Evolutionary conservation across 1,139 yeast species (phyloP).

Genomic region (Hemisphaericaspora xylanilytica): DNA sequence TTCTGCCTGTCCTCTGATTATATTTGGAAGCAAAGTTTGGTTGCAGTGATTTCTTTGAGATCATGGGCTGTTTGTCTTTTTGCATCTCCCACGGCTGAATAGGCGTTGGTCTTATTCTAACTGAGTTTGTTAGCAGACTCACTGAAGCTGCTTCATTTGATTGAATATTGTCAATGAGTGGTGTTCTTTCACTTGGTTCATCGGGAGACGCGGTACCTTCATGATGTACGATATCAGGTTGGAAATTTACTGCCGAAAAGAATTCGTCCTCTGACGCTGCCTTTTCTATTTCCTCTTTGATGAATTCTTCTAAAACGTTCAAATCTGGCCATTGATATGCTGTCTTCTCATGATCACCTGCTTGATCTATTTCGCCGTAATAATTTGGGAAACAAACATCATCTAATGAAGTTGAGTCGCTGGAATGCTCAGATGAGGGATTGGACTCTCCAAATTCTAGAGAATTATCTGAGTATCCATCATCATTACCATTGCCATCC

Average conservation of each 20-base stretch:
- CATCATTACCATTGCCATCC: constrained; percentile 18
- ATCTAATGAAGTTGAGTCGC: constrained; percentile 71
- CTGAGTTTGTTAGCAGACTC: constrained; percentile 39
- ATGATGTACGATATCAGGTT: constrained; percentile 20
- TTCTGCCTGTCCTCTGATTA: constrained; percentile 14
- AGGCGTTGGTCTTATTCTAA: constrained; percentile 69
- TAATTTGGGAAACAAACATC: constrained; percentile 82
- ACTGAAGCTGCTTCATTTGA: constrained; percentile 66
- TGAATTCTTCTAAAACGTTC: constrained; percentile 68
- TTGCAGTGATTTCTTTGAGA: constrained; percentile 20
- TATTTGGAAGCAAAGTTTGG: constrained; percentile 5
- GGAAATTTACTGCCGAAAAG: constrained; percentile 26
- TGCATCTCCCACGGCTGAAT: constrained; percentile 73
- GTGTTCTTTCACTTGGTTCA: constrained; percentile 21
- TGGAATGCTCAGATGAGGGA: constrained; percentile 69
- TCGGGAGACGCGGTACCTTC: constrained; percentile 3
- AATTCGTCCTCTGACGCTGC: constrained; percentile 10
- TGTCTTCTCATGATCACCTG: constrained; percentile 20
- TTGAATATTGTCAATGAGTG: constrained; percentile 37
- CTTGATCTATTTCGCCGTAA: constrained; percentile 26
- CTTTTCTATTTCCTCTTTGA: constrained; percentile 54
- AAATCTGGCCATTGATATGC: constrained; percentile 75
- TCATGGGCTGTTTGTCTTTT: constrained; percentile 30
- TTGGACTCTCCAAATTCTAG: constrained; percentile 56
- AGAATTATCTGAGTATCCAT: constrained; percentile 28